Evolutionary conservation across 1,139 yeast species (phyloP), one percentile per base, ranked within the genome.

Genomic region (Diutina sp.): DNA sequence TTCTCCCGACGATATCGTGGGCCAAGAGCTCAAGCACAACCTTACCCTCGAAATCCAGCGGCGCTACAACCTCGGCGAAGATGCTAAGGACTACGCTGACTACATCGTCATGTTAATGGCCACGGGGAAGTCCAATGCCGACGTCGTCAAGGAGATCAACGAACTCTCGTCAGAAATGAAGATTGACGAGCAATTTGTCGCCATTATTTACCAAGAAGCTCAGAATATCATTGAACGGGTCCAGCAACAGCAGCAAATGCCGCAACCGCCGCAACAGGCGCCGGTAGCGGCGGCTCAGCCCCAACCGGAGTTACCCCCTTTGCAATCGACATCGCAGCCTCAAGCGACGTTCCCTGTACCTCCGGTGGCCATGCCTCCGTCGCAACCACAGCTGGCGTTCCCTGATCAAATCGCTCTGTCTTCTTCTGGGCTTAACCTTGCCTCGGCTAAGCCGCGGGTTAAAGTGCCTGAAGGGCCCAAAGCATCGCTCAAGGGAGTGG

Each of bases 71-170:
- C 11, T 50, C 1, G 53, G 53, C 7, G 95, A 87, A 59, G 95
- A 89, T 66, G 83, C 89, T 41, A 82, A 76, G 54, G 90, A 86
- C 66, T 86, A 87, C 50, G 89, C 96, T 16, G 96, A 90, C 66
- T 90, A 83, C 66, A 83, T 90, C 59, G 79, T 85, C 28, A 79
- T 87, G 58, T 75, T 89, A 72, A 83, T 89, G 58, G 83, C 86
- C 32, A 87, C 87, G 64, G 83, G 85, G 62, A 85, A 87, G 65
- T 71, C 83, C 6, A 79, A 84, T 11, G 76, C 74, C 9, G 89
- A 86, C 60, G 85, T 89, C 53, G 77, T 82, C 6, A 68, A 70
- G 9, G 96, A 90, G 66, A 77, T 90, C 50, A 72, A 79, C 47
- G 82, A 83, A 51, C 72, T 88, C 56, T 82, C 87, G 59, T 14